A percentile compares a stretch with the other conserved stretches of the same genome.
phyloP scores from a whole-genome alignment of 2,329 filamentous ascomycete species.

The Thielaviopsis musarum region DNA sequence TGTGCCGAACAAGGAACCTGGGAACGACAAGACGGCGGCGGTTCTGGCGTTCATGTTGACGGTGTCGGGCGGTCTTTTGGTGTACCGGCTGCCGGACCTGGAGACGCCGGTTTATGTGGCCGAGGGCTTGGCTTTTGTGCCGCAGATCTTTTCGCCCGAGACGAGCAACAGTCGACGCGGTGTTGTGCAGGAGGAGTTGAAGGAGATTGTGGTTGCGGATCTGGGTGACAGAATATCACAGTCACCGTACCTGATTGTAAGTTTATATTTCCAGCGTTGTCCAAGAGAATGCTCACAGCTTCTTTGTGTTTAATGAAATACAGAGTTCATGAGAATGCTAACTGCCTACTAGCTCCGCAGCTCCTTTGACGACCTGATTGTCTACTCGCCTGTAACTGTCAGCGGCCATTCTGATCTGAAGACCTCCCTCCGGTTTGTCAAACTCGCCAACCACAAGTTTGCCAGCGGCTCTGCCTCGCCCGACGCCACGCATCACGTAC shows the following conservation, averaged over 20 bases:
- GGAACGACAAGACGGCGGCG: constrained; percentile 24
- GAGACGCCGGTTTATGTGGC: constrained; percentile 54
- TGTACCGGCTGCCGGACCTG: constrained; percentile 62
- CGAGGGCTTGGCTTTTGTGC: constrained; percentile 62
- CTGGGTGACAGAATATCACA: constrained; percentile 58
- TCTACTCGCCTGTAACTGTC: constrained; percentile 60
- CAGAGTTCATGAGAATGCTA: no score
- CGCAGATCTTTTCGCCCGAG: constrained; percentile 56
- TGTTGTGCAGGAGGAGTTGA: constrained; percentile 53
- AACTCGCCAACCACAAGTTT: constrained; percentile 45
- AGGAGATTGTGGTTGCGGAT: constrained; percentile 69
- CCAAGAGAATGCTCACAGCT: no score
- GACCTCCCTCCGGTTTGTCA: constrained; percentile 54
- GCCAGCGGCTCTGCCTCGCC: constrained; percentile 33
- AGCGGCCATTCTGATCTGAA: constrained; percentile 32
- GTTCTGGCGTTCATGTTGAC: constrained; percentile 65
- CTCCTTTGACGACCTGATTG: constrained; percentile 61
- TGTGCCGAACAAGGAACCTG: constrained; percentile 25
- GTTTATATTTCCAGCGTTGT: no score
- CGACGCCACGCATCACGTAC: constrained; percentile 28
- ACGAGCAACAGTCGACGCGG: constrained; percentile 51
- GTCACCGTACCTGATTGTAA: constrained; percentile 66
- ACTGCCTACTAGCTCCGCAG: no score
- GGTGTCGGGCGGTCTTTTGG: constrained; percentile 55
- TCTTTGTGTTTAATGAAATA: no score